phyloP scores from a whole-genome alignment of 2,329 filamentous ascomycete genomes.

The Pestalotiopsis sp. region DNA sequence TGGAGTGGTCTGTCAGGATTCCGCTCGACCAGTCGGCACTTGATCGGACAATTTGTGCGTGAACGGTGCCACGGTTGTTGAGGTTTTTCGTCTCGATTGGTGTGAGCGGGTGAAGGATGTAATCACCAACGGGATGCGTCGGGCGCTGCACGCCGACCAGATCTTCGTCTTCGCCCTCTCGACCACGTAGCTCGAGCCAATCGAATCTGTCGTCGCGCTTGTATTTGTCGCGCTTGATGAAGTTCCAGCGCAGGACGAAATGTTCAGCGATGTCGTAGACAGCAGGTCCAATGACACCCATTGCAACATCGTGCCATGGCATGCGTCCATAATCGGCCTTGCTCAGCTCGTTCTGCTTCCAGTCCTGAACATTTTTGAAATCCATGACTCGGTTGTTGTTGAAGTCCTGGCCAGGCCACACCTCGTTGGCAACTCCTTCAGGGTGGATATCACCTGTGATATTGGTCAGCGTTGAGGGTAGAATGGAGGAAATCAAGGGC shows the following conservation, averaged over 20 bases:
- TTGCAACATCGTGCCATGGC: conserved; percentile 97
- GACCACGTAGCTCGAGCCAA: conserved; percentile 79
- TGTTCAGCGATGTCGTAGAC: conserved; percentile 96
- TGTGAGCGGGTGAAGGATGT: conserved; percentile 75
- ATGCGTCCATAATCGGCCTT: conserved; percentile 92
- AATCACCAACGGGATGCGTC: conserved; percentile 85
- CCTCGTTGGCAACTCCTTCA: conserved; percentile 74
- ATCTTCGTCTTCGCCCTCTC: conserved; percentile 77
- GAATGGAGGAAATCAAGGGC: too few relatives aligned
- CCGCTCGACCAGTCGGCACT: conserved; percentile 94
- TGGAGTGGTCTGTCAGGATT: conserved; percentile 79
- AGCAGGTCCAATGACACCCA: conserved; percentile 86
- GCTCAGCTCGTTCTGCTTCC: conserved; percentile 89
- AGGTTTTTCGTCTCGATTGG: conserved; percentile 67
- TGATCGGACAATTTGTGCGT: conserved; percentile 84
- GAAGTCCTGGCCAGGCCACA: conserved; percentile 96
- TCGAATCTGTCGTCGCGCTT: conserved; percentile 83
- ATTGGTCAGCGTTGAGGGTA: not conserved
- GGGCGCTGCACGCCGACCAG: conserved; percentile 86
- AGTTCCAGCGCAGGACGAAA: conserved; percentile 94
- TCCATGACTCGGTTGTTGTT: conserved; percentile 98
- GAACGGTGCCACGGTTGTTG: conserved; percentile 69
- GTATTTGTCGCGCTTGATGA: conserved; percentile 96
- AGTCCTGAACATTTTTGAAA: conserved; percentile 86
- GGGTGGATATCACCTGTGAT: conserved; percentile 71